phyloP scores from a whole-genome alignment of 139 green algal genomes.

The Spirogloea muscicola region DNA sequence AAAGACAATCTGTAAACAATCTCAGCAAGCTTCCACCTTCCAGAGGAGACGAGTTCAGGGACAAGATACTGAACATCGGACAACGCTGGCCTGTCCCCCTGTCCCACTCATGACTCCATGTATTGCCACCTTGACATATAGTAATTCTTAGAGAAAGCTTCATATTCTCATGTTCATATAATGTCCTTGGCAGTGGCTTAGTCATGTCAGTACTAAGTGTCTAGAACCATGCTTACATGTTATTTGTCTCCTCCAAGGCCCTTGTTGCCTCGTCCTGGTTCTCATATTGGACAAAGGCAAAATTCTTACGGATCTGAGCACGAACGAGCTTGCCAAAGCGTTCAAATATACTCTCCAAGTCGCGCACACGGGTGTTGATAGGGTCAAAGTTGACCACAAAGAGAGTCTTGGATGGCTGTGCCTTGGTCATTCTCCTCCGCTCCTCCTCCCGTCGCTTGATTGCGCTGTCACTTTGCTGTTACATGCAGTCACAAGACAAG shows the following conservation, averaged over 20 bases:
- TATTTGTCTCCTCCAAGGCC: constrained; percentile 35
- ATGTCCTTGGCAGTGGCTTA: neutral
- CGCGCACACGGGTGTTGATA: constrained; percentile 6
- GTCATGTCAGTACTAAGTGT: neutral
- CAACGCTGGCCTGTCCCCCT: neutral
- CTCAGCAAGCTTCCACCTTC: neutral
- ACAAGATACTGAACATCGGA: neutral
- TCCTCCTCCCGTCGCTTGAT: constrained; percentile 38
- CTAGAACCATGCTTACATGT: constrained; percentile 1
- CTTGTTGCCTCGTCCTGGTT: constrained; percentile 25
- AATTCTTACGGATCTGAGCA: constrained; percentile 47
- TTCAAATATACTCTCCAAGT: constrained; percentile 44
- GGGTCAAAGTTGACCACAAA: constrained; percentile 53
- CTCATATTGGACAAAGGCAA: constrained; percentile 50
- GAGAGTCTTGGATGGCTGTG: constrained; percentile 30
- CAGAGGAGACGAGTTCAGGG: neutral
- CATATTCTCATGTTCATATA: neutral
- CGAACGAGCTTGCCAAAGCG: constrained; percentile 35
- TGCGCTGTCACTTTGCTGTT: constrained; percentile 15
- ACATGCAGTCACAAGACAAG: too few relatives aligned
- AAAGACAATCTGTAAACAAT: neutral
- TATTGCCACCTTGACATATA: neutral
- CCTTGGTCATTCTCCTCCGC: neutral
- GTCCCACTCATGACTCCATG: neutral
- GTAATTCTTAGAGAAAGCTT: neutral